Evolutionary conservation across 2,329 filamentous ascomycete species (phyloP), one percentile per base, ranked within the genome.

Genomic region (Neoarthrinium moseri): DNA sequence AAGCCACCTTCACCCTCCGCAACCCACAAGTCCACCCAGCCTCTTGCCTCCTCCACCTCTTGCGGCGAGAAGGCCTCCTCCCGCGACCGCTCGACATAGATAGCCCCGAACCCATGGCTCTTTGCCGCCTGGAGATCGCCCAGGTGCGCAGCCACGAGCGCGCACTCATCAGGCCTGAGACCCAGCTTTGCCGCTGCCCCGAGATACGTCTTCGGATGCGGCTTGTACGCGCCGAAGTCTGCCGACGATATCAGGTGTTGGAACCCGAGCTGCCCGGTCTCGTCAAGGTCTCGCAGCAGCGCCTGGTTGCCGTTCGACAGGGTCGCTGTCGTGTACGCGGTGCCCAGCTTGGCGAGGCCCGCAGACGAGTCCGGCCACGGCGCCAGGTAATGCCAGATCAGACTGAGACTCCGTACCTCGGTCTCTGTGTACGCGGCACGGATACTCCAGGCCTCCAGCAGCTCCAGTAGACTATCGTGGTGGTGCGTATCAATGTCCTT

Each of bases 71-170:
- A 85, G 6, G 69, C 72, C 65, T 91, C 88, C 65, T 95, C 89
- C 34, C 63, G 54, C 3, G 66, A 62, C 47, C 89, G 72, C 67
- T 89, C 86, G 3, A 94, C 80, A 60, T 91, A 94, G 3, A 94
- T 73, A 0, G 87, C 89, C 55, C 77, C 73, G 49, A 91, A 68
- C 0, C 89, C 89, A 49, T 72, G 75, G 3, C 57, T 60, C 55
- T 81, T 81, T 4, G 89, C 89, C 0, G 77, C 85, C 49, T 79
- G 69, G 45, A 94, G 66, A 64, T 92, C 89, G 5, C 59, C 63
- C 47, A 92, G 67, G 66, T 92, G 88, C 29, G 88, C 83, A 13
- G 89, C 89, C 17, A 94, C 86, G 80, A 94, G 82, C 17, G 81
- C 86, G 47, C 89, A 85, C 58, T 91, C 74, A 3, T 62, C 61